These are phyloP conservation scores for Penicillium sp. DNA, from an alignment of 2,329 filamentous ascomycete species.

Conservation along the genomic window DNA sequence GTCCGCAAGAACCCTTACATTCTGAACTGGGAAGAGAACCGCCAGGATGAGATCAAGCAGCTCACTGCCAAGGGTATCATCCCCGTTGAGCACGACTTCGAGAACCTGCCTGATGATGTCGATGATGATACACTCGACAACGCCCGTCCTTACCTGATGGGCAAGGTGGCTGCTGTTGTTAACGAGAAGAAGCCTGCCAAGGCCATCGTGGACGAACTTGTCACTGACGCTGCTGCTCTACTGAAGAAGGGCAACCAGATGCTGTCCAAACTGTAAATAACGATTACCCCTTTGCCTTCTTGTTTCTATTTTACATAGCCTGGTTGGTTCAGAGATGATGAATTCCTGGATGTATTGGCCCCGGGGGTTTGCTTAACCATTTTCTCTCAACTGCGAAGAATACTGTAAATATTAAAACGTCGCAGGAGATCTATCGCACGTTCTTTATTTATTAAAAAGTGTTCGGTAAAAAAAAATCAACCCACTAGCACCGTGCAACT, in stretches of 20 bases:
- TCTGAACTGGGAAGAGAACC: slow-evolving; percentile 91
- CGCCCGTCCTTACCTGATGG: slow-evolving; percentile 89
- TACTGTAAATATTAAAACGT: no score
- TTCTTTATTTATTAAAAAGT: no score
- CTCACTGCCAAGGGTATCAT: slow-evolving; percentile 85
- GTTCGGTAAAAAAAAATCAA: no score
- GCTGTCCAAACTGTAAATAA: slow-evolving; percentile 65
- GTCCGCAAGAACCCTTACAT: slow-evolving; percentile 95
- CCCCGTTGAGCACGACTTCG: slow-evolving; percentile 90
- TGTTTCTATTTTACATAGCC: slow-evolving; percentile 6
- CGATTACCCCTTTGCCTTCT: slow-evolving; percentile 10
- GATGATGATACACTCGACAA: slow-evolving; percentile 89
- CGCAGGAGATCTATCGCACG: no score
- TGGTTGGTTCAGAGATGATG: no score
- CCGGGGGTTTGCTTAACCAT: no score
- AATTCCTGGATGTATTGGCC: no score
- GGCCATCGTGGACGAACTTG: slow-evolving; percentile 90
- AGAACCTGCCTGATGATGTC: slow-evolving; percentile 69
- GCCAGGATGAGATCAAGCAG: slow-evolving; percentile 83
- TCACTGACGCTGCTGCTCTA: slow-evolving; percentile 71
- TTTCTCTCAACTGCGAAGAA: no score
- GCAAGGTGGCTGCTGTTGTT: slow-evolving; percentile 89
- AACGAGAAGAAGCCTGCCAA: slow-evolving; percentile 91
- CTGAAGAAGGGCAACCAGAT: slow-evolving; percentile 66
- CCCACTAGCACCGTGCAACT: no score